Percentiles rank a stretch among this genome's conserved stretches.
These are phyloP conservation scores for Salvia miltiorrhiza DNA, from an alignment of 257 asterid species.

Conservation along the genomic window DNA sequence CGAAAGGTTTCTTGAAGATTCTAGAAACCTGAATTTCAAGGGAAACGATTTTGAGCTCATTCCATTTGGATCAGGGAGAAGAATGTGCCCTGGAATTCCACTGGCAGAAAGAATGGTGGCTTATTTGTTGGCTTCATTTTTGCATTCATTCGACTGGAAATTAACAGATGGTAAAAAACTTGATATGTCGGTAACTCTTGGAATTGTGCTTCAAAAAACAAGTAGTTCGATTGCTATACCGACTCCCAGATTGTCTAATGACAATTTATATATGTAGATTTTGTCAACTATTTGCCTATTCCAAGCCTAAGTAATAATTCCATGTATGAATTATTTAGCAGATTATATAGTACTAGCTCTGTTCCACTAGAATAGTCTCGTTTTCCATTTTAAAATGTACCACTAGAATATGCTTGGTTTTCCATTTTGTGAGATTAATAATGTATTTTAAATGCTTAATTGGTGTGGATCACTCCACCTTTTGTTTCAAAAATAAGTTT, in stretches of 20 bases:
- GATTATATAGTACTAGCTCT: too few species aligned
- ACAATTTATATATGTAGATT: not conserved
- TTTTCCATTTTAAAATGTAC: too few species aligned
- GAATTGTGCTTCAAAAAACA: not conserved
- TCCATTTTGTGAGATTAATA: too few species aligned
- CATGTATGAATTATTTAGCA: too few species aligned
- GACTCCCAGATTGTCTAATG: not conserved
- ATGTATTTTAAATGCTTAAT: too few species aligned
- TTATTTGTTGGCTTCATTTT: not conserved
- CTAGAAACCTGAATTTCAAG: conserved; percentile 29
- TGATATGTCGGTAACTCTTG: not conserved
- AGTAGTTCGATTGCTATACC: not conserved
- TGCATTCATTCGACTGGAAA: not conserved
- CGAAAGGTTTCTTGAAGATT: too few species aligned
- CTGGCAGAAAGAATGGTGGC: not conserved
- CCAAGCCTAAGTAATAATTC: too few species aligned
- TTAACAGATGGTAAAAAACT: not conserved
- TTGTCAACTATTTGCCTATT: not conserved
- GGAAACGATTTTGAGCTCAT: conserved; percentile 34
- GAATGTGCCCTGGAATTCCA: not conserved
- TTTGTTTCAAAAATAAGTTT: too few species aligned
- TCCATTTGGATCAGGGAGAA: conserved; percentile 29
- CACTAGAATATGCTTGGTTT: too few species aligned
- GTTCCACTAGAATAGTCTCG: too few species aligned
- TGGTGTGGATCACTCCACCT: too few species aligned